phyloP scores from a whole-genome alignment of 352 stramenopile genomes.

The Phytophthora tentaculata region DNA sequence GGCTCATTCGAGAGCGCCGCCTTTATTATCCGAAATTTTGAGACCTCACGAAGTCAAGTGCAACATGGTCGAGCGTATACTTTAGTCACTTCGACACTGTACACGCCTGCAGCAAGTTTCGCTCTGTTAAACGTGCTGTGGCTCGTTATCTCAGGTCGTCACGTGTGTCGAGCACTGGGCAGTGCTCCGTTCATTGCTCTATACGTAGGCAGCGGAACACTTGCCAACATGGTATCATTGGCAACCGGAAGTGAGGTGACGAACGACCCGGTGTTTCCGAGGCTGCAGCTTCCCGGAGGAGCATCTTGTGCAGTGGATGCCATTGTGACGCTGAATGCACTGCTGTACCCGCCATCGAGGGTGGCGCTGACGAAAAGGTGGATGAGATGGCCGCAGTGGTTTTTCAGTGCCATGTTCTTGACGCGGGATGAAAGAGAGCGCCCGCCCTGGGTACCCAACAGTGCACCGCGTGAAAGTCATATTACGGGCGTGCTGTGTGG shows the following conservation, averaged over 20 bases:
- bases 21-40: conserved; percentile 25
- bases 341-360: conserved; percentile 32
- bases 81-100: conserved; percentile 29
- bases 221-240: conserved; percentile 23
- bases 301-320: conserved; percentile 20
- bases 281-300: conserved; percentile 11
- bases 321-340: conserved; percentile 35
- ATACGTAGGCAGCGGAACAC: conserved; percentile 16
- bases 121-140: conserved; percentile 18
- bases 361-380: conserved; percentile 24
- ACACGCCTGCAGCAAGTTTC: conserved; percentile 4
- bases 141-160: conserved; percentile 19
- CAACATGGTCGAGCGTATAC: conserved; percentile 16
- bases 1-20: conserved; percentile 6
- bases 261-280: conserved; percentile 13
- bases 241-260: background rate
- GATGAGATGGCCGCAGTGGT: conserved; percentile 29
- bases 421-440: conserved; percentile 22
- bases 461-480: conserved; percentile 17
- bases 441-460: conserved; percentile 5
- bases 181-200: conserved; percentile 21
- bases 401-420: conserved; percentile 26
- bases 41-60: conserved; percentile 12
- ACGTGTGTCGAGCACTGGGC: conserved; percentile 28
- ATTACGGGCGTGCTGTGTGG: conserved; percentile 26